Conservation (phyloP, 1,139 yeast species). For the Candida frijolesensis region DNA sequence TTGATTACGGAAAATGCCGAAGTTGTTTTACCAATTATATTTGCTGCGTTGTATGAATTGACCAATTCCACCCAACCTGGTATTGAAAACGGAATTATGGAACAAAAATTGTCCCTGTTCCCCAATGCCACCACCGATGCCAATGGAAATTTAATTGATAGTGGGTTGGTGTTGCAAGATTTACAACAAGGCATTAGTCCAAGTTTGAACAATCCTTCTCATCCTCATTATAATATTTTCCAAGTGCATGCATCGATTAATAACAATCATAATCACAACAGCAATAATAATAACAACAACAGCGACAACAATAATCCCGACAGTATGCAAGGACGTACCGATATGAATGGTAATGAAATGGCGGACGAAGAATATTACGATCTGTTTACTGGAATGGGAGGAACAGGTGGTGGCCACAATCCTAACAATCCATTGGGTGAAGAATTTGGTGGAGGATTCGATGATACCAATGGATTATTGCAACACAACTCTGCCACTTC, state of each 20-base stretch:
- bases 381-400: slow-evolving; percentile 37
- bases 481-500: slow-evolving; percentile 53
- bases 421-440: slow-evolving; percentile 17
- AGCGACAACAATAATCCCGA: slow-evolving; percentile 2
- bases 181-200: slow-evolving; percentile 20
- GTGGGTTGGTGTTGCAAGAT: slow-evolving; percentile 33
- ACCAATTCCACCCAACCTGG: slow-evolving; percentile 57
- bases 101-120: slow-evolving; percentile 43
- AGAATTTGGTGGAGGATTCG: slow-evolving; percentile 34
- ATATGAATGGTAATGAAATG: slow-evolving; percentile 29
- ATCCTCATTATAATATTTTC: slow-evolving; percentile 19
- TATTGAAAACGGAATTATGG: slow-evolving; percentile 50
- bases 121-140: slow-evolving; percentile 48
- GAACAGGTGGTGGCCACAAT: slow-evolving; percentile 7
- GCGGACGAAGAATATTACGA: slow-evolving; percentile 51
- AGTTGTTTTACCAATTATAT: slow-evolving; percentile 88
- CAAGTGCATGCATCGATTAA: slow-evolving; percentile 22
- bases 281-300: slow-evolving; percentile 6
- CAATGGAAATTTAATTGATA: slow-evolving; percentile 48
- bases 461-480: slow-evolving; percentile 30
- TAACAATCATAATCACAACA: slow-evolving; percentile 15
- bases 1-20: slow-evolving; percentile 90
- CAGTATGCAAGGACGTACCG: slow-evolving; percentile 12
- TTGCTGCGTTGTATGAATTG: slow-evolving; percentile 86
- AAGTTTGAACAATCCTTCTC: slow-evolving; percentile 18